Conservation (phyloP, 768 basidiomycete genomes). For the Chalciporus chontae region DNA sequence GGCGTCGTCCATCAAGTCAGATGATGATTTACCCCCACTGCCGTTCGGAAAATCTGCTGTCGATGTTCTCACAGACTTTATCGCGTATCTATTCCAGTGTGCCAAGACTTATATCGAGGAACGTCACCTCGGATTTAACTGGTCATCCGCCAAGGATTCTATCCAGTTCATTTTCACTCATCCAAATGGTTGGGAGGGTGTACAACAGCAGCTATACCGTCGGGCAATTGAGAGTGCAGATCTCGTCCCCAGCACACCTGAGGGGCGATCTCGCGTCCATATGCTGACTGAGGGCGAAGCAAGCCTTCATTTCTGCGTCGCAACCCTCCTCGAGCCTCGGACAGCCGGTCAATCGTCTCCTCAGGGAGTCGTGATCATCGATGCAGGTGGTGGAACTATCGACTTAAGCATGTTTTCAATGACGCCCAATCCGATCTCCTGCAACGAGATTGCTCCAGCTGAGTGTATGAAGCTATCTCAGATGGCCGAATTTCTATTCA, state of each 20-base stretch:
- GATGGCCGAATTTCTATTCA: not conserved
- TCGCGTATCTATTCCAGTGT: slow-evolving; percentile 16
- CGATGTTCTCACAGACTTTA: slow-evolving; percentile 21
- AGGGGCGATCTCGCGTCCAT: slow-evolving; percentile 15
- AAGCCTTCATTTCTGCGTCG: slow-evolving; percentile 34
- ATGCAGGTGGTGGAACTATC: slow-evolving; percentile 38
- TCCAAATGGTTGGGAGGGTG: slow-evolving; percentile 29
- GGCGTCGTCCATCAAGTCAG: slow-evolving; percentile 15
- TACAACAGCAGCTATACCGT: slow-evolving; percentile 22
- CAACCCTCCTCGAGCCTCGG: slow-evolving; percentile 28
- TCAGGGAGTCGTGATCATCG: slow-evolving; percentile 38
- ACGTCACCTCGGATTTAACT: slow-evolving; percentile 13
- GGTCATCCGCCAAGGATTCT: slow-evolving; percentile 11
- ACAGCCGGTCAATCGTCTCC: slow-evolving; percentile 17
- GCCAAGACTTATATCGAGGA: slow-evolving; percentile 14
- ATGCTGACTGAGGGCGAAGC: slow-evolving; percentile 22
- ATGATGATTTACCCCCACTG: slow-evolving; percentile 30
- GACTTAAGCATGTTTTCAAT: slow-evolving; percentile 36
- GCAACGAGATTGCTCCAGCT: slow-evolving; percentile 33
- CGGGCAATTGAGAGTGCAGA: slow-evolving; percentile 19
- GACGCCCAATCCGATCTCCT: slow-evolving; percentile 16
- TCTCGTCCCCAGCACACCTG: slow-evolving; percentile 11
- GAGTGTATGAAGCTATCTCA: slow-evolving; percentile 16
- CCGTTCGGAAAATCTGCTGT: slow-evolving; percentile 18
- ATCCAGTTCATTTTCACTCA: slow-evolving; percentile 22